Evolutionary conservation across 2,329 filamentous ascomycete genomes (phyloP).

Genomic region (Cladosporium sp.): DNA sequence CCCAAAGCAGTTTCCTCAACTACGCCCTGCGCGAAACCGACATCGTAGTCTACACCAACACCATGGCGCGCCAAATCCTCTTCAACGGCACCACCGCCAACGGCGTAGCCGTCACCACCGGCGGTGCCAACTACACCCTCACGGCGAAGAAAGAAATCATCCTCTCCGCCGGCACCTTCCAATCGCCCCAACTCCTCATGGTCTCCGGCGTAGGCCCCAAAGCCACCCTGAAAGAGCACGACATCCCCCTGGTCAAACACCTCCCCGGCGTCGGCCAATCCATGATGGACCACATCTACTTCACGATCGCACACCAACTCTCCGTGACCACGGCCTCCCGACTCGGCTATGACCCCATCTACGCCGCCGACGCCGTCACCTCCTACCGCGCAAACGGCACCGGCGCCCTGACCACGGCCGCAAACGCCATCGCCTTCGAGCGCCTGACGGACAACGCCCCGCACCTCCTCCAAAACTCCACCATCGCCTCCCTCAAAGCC

Average conservation of each 20-base stretch:
- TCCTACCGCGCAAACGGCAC: not conserved
- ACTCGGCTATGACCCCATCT: slow-evolving; percentile 2
- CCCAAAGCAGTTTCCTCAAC: slow-evolving; percentile 26
- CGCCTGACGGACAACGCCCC: slow-evolving; percentile 3
- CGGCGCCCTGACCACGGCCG: slow-evolving; percentile 6
- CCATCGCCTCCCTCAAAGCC: slow-evolving; percentile 12
- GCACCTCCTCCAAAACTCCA: slow-evolving; percentile 4
- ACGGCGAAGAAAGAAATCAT: slow-evolving; percentile 25
- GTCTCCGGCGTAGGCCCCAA: slow-evolving; percentile 18
- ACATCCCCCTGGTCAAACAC: slow-evolving; percentile 26
- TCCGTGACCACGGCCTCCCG: not conserved
- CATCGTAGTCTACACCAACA: slow-evolving; percentile 30
- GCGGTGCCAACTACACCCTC: not conserved
- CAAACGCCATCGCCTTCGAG: not conserved
- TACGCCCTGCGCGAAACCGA: slow-evolving; percentile 23
- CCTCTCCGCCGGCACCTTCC: slow-evolving; percentile 24
- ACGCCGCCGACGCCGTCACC: not conserved
- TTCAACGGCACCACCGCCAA: not conserved
- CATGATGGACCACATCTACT: slow-evolving; percentile 26
- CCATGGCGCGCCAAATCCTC: slow-evolving; percentile 16
- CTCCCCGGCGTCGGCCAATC: slow-evolving; percentile 27
- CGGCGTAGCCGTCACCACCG: slow-evolving; percentile 16
- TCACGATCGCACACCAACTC: not conserved
- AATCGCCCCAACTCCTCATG: slow-evolving; percentile 26
- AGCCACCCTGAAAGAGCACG: slow-evolving; percentile 26